Conservation (phyloP, 495 filamentous ascomycete species). For the Podospora anserina region DNA sequence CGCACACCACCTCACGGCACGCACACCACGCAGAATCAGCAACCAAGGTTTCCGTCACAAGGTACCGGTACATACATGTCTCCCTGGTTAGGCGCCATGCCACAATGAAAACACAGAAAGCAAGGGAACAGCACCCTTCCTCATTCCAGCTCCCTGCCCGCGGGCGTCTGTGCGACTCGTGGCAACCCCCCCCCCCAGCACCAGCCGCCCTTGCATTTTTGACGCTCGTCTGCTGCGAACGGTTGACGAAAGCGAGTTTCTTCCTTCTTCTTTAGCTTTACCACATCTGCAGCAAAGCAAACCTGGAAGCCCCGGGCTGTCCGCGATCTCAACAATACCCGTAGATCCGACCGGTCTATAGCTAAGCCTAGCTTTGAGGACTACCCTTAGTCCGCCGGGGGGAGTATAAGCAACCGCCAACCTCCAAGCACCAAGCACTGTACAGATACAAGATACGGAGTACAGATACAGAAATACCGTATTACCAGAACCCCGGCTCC, state of each 20-base stretch:
- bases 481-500: neutral
- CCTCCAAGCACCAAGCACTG: too few relatives aligned
- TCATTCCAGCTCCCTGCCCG: constrained; percentile 13
- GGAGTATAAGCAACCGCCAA: neutral
- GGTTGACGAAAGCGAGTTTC: constrained; percentile 9
- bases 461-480: neutral
- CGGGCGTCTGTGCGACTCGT: constrained; percentile 24
- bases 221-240: constrained; percentile 21
- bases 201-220: constrained; percentile 10
- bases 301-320: neutral
- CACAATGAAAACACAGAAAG: too few relatives aligned
- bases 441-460: too few relatives aligned
- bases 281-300: neutral
- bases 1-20: neutral
- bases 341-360: neutral
- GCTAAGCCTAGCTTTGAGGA: neutral
- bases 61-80: constrained; percentile 25
- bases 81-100: constrained; percentile 21
- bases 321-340: neutral
- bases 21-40: neutral
- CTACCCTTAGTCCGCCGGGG: neutral
- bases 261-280: neutral
- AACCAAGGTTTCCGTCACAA: neutral
- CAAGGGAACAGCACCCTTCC: constrained; percentile 17
- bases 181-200: constrained; percentile 5